Percentiles rank a stretch among this genome's conserved stretches.
These are phyloP conservation scores for Alliaria petiolata DNA, from an alignment of 345 rosid species.

Conservation along the genomic window DNA sequence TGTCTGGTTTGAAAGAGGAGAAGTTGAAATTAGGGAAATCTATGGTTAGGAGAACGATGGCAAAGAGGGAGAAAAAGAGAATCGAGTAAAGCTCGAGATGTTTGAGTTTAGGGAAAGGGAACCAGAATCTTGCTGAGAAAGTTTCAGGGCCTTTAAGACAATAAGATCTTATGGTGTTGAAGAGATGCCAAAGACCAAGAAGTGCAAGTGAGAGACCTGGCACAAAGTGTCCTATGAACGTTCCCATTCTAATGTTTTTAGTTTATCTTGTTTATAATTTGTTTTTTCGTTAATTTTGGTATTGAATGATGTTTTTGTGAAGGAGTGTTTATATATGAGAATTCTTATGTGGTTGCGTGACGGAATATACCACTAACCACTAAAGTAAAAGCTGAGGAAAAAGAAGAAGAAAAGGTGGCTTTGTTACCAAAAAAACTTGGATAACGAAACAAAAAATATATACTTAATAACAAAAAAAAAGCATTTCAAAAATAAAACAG, in stretches of 20 bases:
- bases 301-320: neutral
- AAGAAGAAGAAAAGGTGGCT: conserved; percentile 10
- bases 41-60: conserved; percentile 50
- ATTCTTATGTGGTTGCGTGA: conserved; percentile 19
- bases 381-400: conserved; percentile 7
- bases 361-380: conserved; percentile 4
- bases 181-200: conserved; percentile 82
- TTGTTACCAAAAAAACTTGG: too few relatives aligned
- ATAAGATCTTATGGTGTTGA: conserved; percentile 57
- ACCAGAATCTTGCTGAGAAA: conserved; percentile 53
- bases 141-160: conserved; percentile 50
- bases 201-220: conserved; percentile 66
- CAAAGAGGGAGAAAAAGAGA: conserved; percentile 52
- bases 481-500: too few relatives aligned
- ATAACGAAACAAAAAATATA: too few relatives aligned
- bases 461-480: too few relatives aligned
- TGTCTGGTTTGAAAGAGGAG: conserved; percentile 48
- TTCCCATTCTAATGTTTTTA: conserved; percentile 48
- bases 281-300: neutral
- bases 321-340: neutral
- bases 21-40: conserved; percentile 54
- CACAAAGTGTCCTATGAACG: conserved; percentile 64
- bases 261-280: neutral
- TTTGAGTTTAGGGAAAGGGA: conserved; percentile 50
- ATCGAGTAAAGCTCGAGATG: conserved; percentile 56